Evolutionary conservation across 1,139 yeast species (phyloP).

Genomic region (Suhomyces choctaworum): DNA sequence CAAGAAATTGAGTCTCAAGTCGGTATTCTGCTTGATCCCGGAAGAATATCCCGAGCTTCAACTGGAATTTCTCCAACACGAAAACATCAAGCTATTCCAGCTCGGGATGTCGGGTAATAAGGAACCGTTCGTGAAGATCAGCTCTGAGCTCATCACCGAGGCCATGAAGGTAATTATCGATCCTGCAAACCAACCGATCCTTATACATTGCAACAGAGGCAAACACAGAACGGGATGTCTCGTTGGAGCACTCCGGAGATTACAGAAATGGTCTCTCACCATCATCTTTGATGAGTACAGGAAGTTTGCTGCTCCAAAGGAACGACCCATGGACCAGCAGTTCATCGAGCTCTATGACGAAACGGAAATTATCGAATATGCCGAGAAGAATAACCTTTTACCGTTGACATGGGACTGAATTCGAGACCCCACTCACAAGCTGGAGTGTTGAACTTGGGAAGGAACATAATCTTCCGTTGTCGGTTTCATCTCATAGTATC

Average conservation of each 20-base stretch:
- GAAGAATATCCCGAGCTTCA: conserved; percentile 88
- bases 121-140: conserved; percentile 87
- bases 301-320: conserved; percentile 92
- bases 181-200: conserved; percentile 84
- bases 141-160: conserved; percentile 71
- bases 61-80: conserved; percentile 55
- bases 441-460: too few species aligned
- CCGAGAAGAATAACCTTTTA: conserved; percentile 54
- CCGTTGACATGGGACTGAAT: conserved; percentile 66
- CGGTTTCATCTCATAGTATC: too few species aligned
- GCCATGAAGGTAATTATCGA: conserved; percentile 80
- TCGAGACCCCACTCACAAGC: neutral
- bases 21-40: conserved; percentile 81
- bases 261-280: conserved; percentile 90
- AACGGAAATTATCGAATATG: conserved; percentile 53
- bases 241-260: conserved; percentile 83
- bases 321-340: conserved; percentile 92
- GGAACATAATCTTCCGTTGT: too few species aligned
- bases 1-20: conserved; percentile 59
- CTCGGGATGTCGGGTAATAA: conserved; percentile 95
- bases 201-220: conserved; percentile 94
- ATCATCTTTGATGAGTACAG: conserved; percentile 95
- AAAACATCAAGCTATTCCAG: conserved; percentile 73
- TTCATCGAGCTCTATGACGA: conserved; percentile 87
- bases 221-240: conserved; percentile 96